phyloP scores from a whole-genome alignment of 306 rosid species.

The Medicago lupulina region DNA sequence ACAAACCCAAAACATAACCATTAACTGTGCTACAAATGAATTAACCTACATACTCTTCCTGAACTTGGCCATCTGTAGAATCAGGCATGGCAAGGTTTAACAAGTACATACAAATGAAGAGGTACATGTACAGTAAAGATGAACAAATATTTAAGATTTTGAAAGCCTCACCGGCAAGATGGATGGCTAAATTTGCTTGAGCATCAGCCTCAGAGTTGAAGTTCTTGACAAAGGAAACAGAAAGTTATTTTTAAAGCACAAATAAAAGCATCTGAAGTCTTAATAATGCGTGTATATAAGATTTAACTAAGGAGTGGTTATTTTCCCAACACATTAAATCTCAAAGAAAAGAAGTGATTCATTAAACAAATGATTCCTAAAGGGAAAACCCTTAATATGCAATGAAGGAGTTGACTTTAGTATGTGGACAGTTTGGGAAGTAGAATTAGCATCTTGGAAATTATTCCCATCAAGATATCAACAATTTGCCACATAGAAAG shows the following conservation, averaged over 20 bases:
- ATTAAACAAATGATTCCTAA: neutral
- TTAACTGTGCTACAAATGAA: conserved; percentile 16
- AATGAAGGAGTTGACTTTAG: conserved; percentile 8
- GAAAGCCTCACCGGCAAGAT: conserved; percentile 69
- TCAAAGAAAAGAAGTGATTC: conserved; percentile 15
- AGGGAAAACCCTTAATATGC: neutral
- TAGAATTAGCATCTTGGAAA: conserved; percentile 15
- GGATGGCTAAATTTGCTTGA: conserved; percentile 81
- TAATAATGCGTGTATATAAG: neutral
- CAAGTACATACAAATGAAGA: neutral
- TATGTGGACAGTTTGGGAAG: neutral
- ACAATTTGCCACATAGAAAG: neutral
- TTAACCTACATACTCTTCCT: conserved; percentile 55
- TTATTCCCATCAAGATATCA: conserved; percentile 27
- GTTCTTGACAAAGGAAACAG: conserved; percentile 54
- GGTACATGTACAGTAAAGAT: conserved; percentile 14
- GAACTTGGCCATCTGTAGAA: conserved; percentile 76
- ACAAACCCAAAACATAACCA: conserved; percentile 36
- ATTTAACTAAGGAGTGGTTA: neutral
- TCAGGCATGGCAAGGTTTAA: conserved; percentile 25
- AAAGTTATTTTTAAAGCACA: conserved; percentile 31
- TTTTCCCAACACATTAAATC: neutral
- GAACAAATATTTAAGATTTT: conserved; percentile 15
- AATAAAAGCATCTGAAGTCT: conserved; percentile 28
- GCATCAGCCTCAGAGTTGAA: conserved; percentile 86